Base-by-base conservation (phyloP, 176 grass and related monocot genomes). In the Miscanthus lutarioriparius region DNA sequence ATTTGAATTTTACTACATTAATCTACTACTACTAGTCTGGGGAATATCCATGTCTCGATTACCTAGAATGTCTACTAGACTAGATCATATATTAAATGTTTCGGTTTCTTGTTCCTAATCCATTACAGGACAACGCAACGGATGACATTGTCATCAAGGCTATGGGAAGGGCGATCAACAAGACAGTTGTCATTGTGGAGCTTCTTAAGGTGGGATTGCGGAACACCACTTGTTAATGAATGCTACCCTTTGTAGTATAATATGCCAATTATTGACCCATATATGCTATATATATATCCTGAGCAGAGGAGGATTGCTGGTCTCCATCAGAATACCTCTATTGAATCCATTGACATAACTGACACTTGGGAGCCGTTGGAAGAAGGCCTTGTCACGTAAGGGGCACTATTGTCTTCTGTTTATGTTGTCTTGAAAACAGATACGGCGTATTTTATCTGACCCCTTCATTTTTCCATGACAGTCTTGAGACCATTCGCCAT, bases 311-410 rank as follows among this genome's bases (percentile, higher is more conserved):
- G 92, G 73, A 89, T 94, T 76, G 89, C 40, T 58, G 92, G 87
- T 17, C 89, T 94, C 45, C 89, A 94, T 75, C 92, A 94, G 72
- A 87, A 85, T 54, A 91, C 78, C 22, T 70, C 84, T 14, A 89
- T 85, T 74, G 92, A 86, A 75, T 94, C 92, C 45, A 82, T 88
- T 17, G 69, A 91, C 36, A 94, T 94, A 62, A 94, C 84, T 13
- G 92, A 94, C 69, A 91, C 89, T n/a, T 94, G 92, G 92, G 92
- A 94, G 28, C 92, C 92, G 1, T 79, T 94, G 23, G 92, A 94
- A 71, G 92, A 94, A 85, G 92, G 92, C 81, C 87, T 94, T 28
- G 81, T 82, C 39, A 82, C 28, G 92, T 94, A 81, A 78, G 91
- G 39, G 72, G n/a, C 26, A 40, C 17, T 10, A 13, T 35, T 69